A percentile compares a stretch with the other conserved stretches of the same genome.
These are phyloP conservation scores for Eucalyptus regnans DNA, from an alignment of 345 rosid genomes.

Conservation along the genomic window DNA sequence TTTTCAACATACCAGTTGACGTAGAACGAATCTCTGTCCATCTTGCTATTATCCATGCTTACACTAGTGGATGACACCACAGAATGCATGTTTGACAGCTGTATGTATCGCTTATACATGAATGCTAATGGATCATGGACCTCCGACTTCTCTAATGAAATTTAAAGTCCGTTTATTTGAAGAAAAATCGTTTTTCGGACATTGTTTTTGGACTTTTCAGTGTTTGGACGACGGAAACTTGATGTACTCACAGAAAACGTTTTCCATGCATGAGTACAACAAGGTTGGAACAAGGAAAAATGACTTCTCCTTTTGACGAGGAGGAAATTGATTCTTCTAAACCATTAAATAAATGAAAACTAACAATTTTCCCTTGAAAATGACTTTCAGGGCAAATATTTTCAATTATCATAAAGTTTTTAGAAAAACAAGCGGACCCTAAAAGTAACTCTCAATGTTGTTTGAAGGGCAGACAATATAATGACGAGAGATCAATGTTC, in stretches of 20 bases:
- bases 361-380: no score
- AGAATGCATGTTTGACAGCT: neutral
- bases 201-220: rapidly evolving
- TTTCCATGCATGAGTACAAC: neutral
- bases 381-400: no score
- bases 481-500: neutral
- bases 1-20: neutral
- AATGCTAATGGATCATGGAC: neutral
- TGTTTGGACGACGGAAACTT: rapidly evolving
- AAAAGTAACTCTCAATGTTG: no score
- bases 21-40: neutral
- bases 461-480: no score
- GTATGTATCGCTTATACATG: neutral
- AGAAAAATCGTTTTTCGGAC: rapidly evolving
- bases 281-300: rapidly evolving
- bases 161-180: neutral
- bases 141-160: neutral
- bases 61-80: neutral
- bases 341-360: no score
- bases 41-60: neutral
- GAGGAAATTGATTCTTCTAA: neutral
- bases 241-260: rapidly evolving
- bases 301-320: rapidly evolving
- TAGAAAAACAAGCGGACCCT: no score
- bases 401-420: no score